These are phyloP conservation scores for Deuterostichococcus epilithicus DNA, from an alignment of 139 green algal genomes.

Conservation along the genomic window DNA sequence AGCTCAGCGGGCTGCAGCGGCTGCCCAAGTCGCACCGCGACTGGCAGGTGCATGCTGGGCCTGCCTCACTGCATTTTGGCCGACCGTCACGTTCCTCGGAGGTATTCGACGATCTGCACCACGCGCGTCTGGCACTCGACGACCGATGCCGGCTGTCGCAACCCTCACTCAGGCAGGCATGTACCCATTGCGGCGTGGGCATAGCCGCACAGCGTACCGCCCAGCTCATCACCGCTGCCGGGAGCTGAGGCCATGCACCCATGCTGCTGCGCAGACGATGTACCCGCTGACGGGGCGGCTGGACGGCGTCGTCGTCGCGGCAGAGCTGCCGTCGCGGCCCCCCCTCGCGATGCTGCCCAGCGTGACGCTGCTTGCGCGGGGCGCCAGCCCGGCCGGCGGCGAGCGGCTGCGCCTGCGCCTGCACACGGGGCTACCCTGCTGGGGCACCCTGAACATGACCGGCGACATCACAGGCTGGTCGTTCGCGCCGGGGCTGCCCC, in stretches of 20 bases:
- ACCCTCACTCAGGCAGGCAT: too few species aligned
- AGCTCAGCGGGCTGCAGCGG: not conserved
- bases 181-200: too few species aligned
- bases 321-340: not conserved
- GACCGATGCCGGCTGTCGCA: too few species aligned
- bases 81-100: too few species aligned
- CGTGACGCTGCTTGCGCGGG: not conserved
- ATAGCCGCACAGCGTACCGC: too few species aligned
- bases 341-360: not conserved
- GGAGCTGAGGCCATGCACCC: too few species aligned
- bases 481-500: not conserved
- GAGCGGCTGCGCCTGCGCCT: not conserved
- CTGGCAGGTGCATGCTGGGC: conserved; percentile 1
- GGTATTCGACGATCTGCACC: too few species aligned
- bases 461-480: not conserved
- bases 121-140: too few species aligned
- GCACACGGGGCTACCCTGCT: not conserved
- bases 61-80: too few species aligned
- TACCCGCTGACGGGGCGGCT: not conserved
- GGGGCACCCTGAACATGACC: not conserved
- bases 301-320: not conserved
- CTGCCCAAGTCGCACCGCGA: not conserved
- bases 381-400: not conserved
- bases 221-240: too few species aligned
- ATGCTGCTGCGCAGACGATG: not conserved